A percentile compares a stretch with the other conserved stretches of the same genome.
Conservation (phyloP, 2,329 filamentous ascomycete species). For the Bipolaris zeicola region DNA sequence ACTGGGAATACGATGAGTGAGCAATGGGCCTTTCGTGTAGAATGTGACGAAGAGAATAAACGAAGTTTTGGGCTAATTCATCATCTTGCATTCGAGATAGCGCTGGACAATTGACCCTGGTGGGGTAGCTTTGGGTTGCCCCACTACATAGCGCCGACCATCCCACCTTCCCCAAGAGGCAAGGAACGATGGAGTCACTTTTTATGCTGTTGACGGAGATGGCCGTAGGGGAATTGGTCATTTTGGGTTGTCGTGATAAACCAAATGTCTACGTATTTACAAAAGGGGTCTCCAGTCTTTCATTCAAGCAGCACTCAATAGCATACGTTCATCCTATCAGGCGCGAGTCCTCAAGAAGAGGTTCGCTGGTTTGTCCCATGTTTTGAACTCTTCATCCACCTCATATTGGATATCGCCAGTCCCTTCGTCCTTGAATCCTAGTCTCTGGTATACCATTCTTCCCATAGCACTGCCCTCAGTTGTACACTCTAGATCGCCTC, state of each 20-base stretch:
- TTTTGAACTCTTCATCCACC: conserved; percentile 43
- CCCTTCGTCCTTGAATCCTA: conserved; percentile 44
- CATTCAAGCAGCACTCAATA: background rate
- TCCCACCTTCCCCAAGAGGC: conserved; percentile 42
- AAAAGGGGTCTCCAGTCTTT: background rate
- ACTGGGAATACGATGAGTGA: background rate
- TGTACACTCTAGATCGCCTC: conserved; percentile 44
- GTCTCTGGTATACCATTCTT: conserved; percentile 36
- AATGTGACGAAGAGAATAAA: background rate
- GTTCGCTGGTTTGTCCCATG: conserved; percentile 40
- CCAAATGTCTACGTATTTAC: conserved; percentile 2
- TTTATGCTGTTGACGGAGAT: conserved; percentile 19
- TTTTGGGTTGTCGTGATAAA: background rate
- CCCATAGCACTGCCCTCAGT: conserved; percentile 47
- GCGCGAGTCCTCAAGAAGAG: conserved; percentile 44
- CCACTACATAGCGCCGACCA: conserved; percentile 30
- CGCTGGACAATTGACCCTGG: conserved; percentile 19
- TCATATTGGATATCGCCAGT: conserved; percentile 37
- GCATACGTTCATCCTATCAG: conserved; percentile 4
- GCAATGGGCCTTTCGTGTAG: background rate
- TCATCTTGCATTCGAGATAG: conserved; percentile 1
- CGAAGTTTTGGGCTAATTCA: background rate
- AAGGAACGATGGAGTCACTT: conserved; percentile 20
- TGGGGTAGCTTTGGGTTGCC: conserved; percentile 29
- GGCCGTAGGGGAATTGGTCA: conserved; percentile 13